Percentiles rank a stretch among this genome's conserved stretches.
Conservation (phyloP, 2,329 filamentous ascomycete species). For the Sporothrix brunneoviolacea region DNA sequence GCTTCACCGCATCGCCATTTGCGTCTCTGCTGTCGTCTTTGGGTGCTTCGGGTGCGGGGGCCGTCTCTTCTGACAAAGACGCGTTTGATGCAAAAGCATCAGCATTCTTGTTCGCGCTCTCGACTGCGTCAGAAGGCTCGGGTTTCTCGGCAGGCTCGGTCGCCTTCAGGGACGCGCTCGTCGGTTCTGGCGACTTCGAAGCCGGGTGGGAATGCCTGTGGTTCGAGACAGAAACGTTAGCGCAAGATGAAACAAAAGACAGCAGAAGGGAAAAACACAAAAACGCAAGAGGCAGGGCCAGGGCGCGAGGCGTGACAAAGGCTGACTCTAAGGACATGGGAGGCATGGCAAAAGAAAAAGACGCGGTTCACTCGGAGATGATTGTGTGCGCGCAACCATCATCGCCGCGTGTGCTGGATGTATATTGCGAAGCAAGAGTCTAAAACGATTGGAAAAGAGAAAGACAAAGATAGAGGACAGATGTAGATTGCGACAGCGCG, state of each 20-base stretch:
- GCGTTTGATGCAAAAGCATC: constrained; percentile 11
- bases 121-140: not conserved
- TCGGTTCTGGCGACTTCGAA: not conserved
- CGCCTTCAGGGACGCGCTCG: not conserved
- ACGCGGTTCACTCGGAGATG: not conserved
- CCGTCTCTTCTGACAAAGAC: not conserved
- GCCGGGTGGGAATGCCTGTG: not conserved
- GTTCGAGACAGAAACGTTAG: not conserved
- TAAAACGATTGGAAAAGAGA: no score
- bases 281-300: no score
- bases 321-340: not conserved
- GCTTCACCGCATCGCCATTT: not conserved
- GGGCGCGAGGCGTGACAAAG: no score
- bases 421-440: no score
- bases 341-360: not conserved
- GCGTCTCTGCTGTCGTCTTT: not conserved
- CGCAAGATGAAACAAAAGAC: not conserved
- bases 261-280: not conserved
- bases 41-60: not conserved
- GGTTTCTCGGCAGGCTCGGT: not conserved
- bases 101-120: constrained; percentile 8
- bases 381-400: no score
- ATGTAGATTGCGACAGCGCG: not conserved
- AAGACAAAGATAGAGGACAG: not conserved
- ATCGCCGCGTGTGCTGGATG: no score